phyloP scores from a whole-genome alignment of 257 asterid genomes.

The Parsonsia alboflavescens region DNA sequence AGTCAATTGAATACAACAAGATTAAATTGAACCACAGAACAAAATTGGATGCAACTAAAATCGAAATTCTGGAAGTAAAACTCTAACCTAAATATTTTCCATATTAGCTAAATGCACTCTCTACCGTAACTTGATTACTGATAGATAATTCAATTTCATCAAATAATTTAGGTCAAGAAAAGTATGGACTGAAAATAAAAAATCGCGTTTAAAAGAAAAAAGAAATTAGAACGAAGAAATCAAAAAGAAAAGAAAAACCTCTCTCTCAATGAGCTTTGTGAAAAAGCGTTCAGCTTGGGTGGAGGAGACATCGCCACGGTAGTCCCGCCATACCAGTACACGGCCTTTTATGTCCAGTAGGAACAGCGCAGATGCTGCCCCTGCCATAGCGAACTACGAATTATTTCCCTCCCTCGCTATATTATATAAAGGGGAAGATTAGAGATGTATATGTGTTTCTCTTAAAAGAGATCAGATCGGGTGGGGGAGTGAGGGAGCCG shows the following conservation, averaged over 20 bases:
- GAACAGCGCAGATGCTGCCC: slow-evolving; percentile 99
- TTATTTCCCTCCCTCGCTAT: not conserved
- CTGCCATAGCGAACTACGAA: slow-evolving; percentile 54
- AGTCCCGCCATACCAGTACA: slow-evolving; percentile 97
- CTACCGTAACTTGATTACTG: not conserved
- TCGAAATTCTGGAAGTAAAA: not conserved
- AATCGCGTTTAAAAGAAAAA: not conserved
- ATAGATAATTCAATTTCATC: not conserved
- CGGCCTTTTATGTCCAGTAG: slow-evolving; percentile 92
- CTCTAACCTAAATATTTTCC: not conserved
- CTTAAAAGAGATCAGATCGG: slow-evolving; percentile 13
- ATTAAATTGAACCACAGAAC: not conserved
- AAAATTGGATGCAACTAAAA: not conserved
- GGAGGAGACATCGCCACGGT: slow-evolving; percentile 93
- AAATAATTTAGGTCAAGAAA: not conserved
- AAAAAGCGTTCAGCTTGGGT: slow-evolving; percentile 87
- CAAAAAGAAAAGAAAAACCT: slow-evolving; percentile 34
- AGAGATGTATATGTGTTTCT: not conserved
- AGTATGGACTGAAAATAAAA: not conserved
- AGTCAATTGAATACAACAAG: not conserved
- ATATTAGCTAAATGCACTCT: not conserved
- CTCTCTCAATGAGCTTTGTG: slow-evolving; percentile 83
- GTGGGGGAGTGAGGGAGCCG: not conserved
- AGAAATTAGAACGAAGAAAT: not conserved
- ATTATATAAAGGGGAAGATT: not conserved